Base-by-base conservation (phyloP, 441 rosid genomes). In the Capsella rubella region DNA sequence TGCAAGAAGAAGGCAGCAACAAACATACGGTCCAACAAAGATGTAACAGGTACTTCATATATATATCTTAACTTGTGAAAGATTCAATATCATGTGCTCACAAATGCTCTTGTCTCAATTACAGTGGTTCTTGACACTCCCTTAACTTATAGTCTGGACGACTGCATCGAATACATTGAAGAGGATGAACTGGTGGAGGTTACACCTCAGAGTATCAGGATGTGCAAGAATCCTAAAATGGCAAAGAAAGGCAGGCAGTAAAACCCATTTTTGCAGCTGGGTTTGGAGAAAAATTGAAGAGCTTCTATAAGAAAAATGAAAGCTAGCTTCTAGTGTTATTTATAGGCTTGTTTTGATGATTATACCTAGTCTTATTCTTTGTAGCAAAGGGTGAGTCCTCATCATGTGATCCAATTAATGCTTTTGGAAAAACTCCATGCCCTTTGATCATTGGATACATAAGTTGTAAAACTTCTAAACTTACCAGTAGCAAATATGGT, bases 1-100 rank as follows among this genome's bases (percentile, higher is more conserved):
- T 95, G 99, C 79, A 95, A 91, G 90, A 95, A 93, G 82, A 95
- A 95, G 51, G 99, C 98, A 52, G 98, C 99, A 3, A 95, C 98
- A 37, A 95, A 92, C 67, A 77, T 91, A 16, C 93, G 98, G 11
- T 94, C 99, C 74, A 92, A 94, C 81, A 94, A 94, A 81, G 97
- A 91, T 68, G 84, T 77, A 80, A 81, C 97, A 79, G 97, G 99
- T 87, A 76, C 3, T 31, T 27, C 65, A 75, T 77, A 55, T 51
- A 34, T 27, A 7, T n/a, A 42, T 34, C 28, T n/a, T 9, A 16
- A 42, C 39, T 64, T 62, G 56, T 61, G 39, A 25, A 56, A 73
- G 66, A 42, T 29, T 47, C 2, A 12, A 55, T 34, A 55, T 34
- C 53, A 56, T 55, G 3, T 55, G 45, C 71, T 62, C 6, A 60